phyloP scores from a whole-genome alignment of 192 early-diverging fungal species.

The Backusella macrospora region DNA sequence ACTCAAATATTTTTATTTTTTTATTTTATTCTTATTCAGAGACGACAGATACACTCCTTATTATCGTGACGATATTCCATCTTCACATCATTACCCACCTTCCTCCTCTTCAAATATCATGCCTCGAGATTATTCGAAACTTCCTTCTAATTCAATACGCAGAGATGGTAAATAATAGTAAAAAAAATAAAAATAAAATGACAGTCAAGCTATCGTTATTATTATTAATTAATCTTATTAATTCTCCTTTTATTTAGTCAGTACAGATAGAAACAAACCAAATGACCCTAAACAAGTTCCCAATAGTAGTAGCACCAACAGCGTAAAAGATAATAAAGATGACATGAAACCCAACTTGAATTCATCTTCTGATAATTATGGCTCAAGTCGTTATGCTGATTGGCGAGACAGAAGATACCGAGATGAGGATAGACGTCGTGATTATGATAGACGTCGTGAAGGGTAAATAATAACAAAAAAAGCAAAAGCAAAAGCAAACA shows the following conservation, averaged over 20 bases:
- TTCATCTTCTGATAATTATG: constrained; percentile 23
- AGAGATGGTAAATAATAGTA: constrained; percentile 28
- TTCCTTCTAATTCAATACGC: constrained; percentile 27
- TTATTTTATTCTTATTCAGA: constrained; percentile 12
- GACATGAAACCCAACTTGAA: constrained; percentile 19
- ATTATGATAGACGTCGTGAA: constrained; percentile 36
- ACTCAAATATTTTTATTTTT: background rate
- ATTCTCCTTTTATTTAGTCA: background rate
- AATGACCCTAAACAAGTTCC: background rate
- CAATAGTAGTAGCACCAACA: background rate
- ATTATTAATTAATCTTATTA: background rate
- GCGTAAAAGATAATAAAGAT: constrained; percentile 23
- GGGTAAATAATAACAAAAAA: constrained; percentile 3
- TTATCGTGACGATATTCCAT: constrained; percentile 39
- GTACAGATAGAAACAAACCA: constrained; percentile 4
- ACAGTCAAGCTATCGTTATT: too few relatives aligned
- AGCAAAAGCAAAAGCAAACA: background rate
- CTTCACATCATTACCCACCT: constrained; percentile 24
- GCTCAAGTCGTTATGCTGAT: constrained; percentile 30
- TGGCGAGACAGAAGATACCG: constrained; percentile 38
- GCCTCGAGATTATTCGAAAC: constrained; percentile 20
- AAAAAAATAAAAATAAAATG: background rate
- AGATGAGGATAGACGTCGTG: constrained; percentile 40
- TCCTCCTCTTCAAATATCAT: constrained; percentile 20
- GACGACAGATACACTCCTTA: constrained; percentile 38